Base-by-base conservation (phyloP, 371 early-diverging fungal genomes). In the Mortierella sp. region DNA sequence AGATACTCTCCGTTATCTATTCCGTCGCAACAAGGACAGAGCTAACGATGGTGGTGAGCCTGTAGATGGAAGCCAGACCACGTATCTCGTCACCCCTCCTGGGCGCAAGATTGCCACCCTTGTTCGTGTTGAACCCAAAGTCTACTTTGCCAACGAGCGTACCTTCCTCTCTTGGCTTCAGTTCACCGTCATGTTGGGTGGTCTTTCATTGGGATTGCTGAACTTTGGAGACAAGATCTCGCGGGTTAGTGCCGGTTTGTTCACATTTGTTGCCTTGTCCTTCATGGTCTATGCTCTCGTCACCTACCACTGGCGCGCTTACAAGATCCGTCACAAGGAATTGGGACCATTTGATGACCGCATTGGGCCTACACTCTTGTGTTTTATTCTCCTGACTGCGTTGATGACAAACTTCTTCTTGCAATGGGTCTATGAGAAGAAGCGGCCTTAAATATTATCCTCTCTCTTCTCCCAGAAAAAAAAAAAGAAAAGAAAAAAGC, bases 131-230 rank as follows among this genome's bases (percentile, higher is more conserved):
- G 99, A 99, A 75, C 99, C 99, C 58, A 99, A 99, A 87, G 99
- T 98, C 16, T 99, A 94, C 86, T 99, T 99, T 89, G 99, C 99
- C 65, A 99, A 99, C 81, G 99, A 99, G 86, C 91, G 99, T 63
- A 99, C 99, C 1, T 99, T 99, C 83, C 88, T 99, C 60, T 93
- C 97, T 7, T 95, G 95, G 95, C 89, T 95, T 81, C 89, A 93
- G 77, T 91, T 95, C 84, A 88, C 94, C 6, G 89, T 92, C 2
- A 80, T 95, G 60, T 79, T 97, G 19, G 92, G 93, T 4, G 93
- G 92, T 22, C 86, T 97, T 15, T 91, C 95, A 16, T 74, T 97
- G 63, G 96, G 94, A 0, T 71, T 97, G 47, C 86, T 97, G 61
- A 97, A 96, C 86, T 93, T 95, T 84, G 95, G 96, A 19, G 95